Conservation (phyloP, 2,329 filamentous ascomycete genomes). For the Sporothrix phasma region DNA sequence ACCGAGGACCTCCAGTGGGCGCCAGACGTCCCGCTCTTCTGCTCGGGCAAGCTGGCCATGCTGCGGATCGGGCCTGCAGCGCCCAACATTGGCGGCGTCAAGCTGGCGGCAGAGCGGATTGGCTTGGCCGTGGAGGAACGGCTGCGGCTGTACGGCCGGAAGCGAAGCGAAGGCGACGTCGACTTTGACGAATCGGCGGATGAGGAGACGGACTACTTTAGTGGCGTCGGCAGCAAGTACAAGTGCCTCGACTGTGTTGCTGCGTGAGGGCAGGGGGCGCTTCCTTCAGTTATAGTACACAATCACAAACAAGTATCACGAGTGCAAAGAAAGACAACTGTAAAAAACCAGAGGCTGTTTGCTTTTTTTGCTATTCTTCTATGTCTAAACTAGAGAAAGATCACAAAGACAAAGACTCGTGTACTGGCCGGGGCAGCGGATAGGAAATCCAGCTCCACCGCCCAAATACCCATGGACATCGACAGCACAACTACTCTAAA, state of each 20-base stretch:
- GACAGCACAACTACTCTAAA: not conserved
- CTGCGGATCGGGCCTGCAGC: slow-evolving; percentile 17
- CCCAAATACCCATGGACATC: slow-evolving; percentile 2
- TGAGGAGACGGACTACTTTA: slow-evolving; percentile 11
- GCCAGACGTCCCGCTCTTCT: slow-evolving; percentile 49
- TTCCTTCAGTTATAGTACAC: no score
- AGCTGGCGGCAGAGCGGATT: slow-evolving; percentile 17
- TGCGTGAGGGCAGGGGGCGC: no score
- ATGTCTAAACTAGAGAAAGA: slow-evolving; percentile 3
- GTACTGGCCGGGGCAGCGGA: not conserved
- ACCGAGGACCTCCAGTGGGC: slow-evolving; percentile 70
- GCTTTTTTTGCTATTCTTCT: slow-evolving; percentile 1
- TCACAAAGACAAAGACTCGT: not conserved
- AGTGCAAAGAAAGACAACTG: not conserved
- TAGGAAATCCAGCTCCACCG: not conserved
- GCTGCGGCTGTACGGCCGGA: not conserved
- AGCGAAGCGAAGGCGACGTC: not conserved
- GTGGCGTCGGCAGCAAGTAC: slow-evolving; percentile 17
- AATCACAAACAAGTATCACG: not conserved
- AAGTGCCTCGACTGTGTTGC: slow-evolving; percentile 6
- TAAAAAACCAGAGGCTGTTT: not conserved
- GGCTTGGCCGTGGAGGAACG: slow-evolving; percentile 12
- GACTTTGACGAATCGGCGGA: not conserved
- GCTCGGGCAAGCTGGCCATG: slow-evolving; percentile 18
- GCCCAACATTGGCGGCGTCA: slow-evolving; percentile 18